A percentile compares a stretch with the other conserved stretches of the same genome.
Evolutionary conservation across 2,329 filamentous ascomycete genomes (phyloP).

Genomic region (Epichloe hybrida): DNA sequence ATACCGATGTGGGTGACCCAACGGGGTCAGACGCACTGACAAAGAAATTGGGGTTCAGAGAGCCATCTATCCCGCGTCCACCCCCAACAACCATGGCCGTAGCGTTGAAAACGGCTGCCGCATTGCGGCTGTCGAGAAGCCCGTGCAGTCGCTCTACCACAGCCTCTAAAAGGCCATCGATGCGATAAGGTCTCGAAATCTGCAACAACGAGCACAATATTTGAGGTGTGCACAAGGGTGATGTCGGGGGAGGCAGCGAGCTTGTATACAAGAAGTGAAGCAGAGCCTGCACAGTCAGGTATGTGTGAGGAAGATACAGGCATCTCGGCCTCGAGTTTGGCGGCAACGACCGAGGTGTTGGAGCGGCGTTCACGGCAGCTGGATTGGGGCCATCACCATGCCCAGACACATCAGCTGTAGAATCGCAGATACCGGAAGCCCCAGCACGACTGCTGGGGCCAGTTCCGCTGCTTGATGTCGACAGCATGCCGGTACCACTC

Average conservation of each 20-base stretch:
- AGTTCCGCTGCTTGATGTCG: conserved; percentile 16
- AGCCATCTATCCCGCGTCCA: conserved; percentile 65
- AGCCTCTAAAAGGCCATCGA: conserved; percentile 84
- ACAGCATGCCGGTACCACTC: conserved; percentile 27
- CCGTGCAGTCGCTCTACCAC: conserved; percentile 84
- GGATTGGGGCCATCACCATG: conserved; percentile 29
- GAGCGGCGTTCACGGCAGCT: conserved; percentile 36
- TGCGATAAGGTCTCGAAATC: conserved; percentile 80
- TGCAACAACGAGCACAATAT: conserved; percentile 92
- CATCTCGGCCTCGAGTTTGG: conserved; percentile 62
- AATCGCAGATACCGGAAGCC: conserved; percentile 23
- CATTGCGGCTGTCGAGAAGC: conserved; percentile 82
- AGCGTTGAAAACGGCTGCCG: conserved; percentile 93
- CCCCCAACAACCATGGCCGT: conserved; percentile 96
- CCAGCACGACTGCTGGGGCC: background rate
- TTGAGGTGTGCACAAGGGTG: conserved; percentile 78
- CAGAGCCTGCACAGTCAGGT: conserved; percentile 76
- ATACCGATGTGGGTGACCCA: conserved; percentile 19
- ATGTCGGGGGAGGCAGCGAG: conserved; percentile 64
- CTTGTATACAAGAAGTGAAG: conserved; percentile 92
- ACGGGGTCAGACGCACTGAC: conserved; percentile 34
- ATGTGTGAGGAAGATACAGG: conserved; percentile 85
- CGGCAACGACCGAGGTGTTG: conserved; percentile 43
- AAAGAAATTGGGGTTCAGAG: conserved; percentile 49
- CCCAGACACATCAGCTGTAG: conserved; percentile 19